phyloP scores from a whole-genome alignment of 2,329 filamentous ascomycete species.

The Raffaelea deltoideospora region DNA sequence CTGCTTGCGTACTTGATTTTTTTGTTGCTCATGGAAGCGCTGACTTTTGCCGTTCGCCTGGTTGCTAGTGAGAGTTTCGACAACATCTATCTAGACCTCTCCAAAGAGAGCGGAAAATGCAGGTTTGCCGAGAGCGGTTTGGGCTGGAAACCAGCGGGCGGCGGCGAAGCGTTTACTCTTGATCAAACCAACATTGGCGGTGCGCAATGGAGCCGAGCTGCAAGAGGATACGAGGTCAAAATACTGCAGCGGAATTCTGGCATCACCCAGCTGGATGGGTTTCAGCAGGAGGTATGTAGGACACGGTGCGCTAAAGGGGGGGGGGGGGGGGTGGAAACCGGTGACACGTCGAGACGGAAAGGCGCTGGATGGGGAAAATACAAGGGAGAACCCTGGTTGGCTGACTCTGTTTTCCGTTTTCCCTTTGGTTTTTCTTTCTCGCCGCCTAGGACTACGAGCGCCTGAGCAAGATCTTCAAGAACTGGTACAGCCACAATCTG shows the following conservation, averaged over 20 bases:
- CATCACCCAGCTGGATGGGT: conserved; percentile 87
- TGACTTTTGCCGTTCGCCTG: no score
- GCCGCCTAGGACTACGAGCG: conserved; percentile 64
- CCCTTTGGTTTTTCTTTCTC: neutral
- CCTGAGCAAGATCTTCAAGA: conserved; percentile 84
- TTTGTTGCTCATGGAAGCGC: no score
- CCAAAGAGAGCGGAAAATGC: conserved; percentile 82
- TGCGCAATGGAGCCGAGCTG: conserved; percentile 88
- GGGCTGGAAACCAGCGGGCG: conserved; percentile 82
- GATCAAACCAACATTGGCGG: conserved; percentile 71
- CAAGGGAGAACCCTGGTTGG: no score
- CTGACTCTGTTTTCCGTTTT: conserved; percentile 10
- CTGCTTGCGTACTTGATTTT: no score
- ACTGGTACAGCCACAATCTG: conserved; percentile 90
- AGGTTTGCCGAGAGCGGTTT: conserved; percentile 88
- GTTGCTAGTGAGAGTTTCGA: conserved; percentile 88
- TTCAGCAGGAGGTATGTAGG: conserved; percentile 60
- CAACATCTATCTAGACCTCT: conserved; percentile 91
- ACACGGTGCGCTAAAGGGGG: neutral
- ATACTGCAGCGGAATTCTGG: conserved; percentile 72
- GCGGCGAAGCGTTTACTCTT: conserved; percentile 86
- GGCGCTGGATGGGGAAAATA: no score
- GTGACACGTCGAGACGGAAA: neutral
- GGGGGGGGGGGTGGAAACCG: neutral
- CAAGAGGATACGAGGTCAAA: conserved; percentile 87